Percentiles rank a stretch among this genome's conserved stretches.
These are phyloP conservation scores for Colletotrichum destructivum DNA, from an alignment of 2,329 filamentous ascomycete species.

Conservation along the genomic window DNA sequence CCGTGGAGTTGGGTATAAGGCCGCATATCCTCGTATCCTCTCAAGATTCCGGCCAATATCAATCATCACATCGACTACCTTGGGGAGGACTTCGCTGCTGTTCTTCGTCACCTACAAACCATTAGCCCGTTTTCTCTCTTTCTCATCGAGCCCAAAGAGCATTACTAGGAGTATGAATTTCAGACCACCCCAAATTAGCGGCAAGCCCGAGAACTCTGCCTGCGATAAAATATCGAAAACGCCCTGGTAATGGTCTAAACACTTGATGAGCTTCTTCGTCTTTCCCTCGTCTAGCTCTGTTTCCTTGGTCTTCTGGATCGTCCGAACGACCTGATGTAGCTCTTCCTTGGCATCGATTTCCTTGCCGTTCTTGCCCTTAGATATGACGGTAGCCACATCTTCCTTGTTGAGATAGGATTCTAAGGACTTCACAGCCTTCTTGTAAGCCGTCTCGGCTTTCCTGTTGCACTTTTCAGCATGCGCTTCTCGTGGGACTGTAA, in stretches of 20 bases:
- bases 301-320: constrained; percentile 37
- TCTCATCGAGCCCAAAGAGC: background rate
- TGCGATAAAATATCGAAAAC: constrained; percentile 49
- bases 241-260: constrained; percentile 45
- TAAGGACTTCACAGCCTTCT: constrained; percentile 43
- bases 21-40: constrained; percentile 45
- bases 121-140: background rate
- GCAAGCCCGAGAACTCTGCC: constrained; percentile 46
- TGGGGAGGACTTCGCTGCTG: constrained; percentile 44
- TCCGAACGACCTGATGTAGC: constrained; percentile 41
- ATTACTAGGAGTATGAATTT: constrained; percentile 42
- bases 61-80: constrained; percentile 47
- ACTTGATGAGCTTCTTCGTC: constrained; percentile 44
- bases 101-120: constrained; percentile 46
- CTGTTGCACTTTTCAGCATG: constrained; percentile 32
- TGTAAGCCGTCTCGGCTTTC: constrained; percentile 43
- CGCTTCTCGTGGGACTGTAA: background rate
- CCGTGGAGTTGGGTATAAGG: constrained; percentile 45
- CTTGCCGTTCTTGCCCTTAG: constrained; percentile 30
- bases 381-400: constrained; percentile 41
- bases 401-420: constrained; percentile 43
- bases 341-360: constrained; percentile 39
- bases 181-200: constrained; percentile 47
- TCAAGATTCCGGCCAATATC: constrained; percentile 47
- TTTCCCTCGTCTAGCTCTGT: constrained; percentile 41